Evolutionary conservation across 225 moss, liverwort and hornwort genomes (phyloP).

Genomic region (Neckera pumila): DNA sequence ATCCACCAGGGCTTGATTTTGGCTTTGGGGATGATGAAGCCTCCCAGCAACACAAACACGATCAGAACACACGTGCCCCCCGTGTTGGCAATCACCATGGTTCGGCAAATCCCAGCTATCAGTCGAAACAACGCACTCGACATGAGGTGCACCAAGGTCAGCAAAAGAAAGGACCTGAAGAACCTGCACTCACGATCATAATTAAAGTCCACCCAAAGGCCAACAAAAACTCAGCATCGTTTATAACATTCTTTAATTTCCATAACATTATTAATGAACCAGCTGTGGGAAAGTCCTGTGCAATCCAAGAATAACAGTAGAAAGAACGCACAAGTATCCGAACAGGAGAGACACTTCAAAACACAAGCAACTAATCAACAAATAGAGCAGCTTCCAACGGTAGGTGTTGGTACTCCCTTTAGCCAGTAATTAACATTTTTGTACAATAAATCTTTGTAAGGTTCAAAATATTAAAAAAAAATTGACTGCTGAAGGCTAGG

Average conservation of each 20-base stretch:
- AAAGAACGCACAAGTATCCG: neutral
- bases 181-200: slow-evolving; percentile 37
- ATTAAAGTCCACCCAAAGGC: neutral
- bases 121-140: slow-evolving; percentile 64
- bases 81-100: slow-evolving; percentile 73
- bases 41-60: slow-evolving; percentile 65
- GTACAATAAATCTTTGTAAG: neutral
- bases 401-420: neutral
- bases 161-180: slow-evolving; percentile 53
- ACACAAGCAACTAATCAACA: neutral
- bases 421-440: neutral
- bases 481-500: neutral
- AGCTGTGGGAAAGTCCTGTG: neutral
- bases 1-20: slow-evolving; percentile 88
- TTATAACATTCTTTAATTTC: neutral
- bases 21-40: slow-evolving; percentile 59
- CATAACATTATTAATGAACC: neutral
- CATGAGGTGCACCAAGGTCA: slow-evolving; percentile 64
- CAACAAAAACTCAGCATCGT: neutral
- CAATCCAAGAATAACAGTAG: neutral
- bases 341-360: neutral
- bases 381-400: neutral
- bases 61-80: slow-evolving; percentile 64
- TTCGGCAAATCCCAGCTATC: slow-evolving; percentile 66
- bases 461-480: neutral